phyloP scores from a whole-genome alignment of 345 rosid species.

The Heritiera fomes region DNA sequence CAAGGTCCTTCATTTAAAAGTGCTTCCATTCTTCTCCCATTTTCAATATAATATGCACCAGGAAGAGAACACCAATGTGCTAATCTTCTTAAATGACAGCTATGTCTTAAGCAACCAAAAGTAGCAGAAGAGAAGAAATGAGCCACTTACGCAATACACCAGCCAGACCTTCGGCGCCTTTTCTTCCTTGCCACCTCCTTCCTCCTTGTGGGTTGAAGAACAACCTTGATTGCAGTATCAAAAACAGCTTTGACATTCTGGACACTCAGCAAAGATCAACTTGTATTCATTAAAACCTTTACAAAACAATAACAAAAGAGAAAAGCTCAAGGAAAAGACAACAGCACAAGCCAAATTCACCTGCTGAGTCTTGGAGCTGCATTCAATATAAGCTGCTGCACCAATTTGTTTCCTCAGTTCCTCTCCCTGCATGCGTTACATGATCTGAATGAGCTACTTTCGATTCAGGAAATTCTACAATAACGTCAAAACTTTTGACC shows the following conservation, averaged over 20 bases:
- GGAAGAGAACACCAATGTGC: too few relatives aligned
- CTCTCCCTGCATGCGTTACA: conserved; percentile 60
- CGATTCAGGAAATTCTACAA: not conserved
- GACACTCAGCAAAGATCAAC: conserved; percentile 8
- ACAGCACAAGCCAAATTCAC: conserved; percentile 30
- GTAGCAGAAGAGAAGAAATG: not conserved
- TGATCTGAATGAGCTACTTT: conserved; percentile 4
- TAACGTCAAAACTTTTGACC: too few relatives aligned
- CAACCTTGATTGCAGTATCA: conserved; percentile 92
- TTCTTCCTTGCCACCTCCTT: conserved; percentile 67
- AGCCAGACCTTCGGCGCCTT: conserved; percentile 65
- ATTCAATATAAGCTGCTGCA: conserved; percentile 93
- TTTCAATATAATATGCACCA: not conserved
- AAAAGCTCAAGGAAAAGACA: too few relatives aligned
- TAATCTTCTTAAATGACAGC: not conserved
- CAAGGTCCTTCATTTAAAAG: too few relatives aligned
- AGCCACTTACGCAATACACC: conserved; percentile 71
- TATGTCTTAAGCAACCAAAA: not conserved
- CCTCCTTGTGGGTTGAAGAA: conserved; percentile 95
- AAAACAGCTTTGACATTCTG: conserved; percentile 96
- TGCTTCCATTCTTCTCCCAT: too few relatives aligned
- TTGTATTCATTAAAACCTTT: not conserved
- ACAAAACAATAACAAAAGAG: not conserved
- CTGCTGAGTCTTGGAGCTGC: conserved; percentile 99
- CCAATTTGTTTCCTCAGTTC: conserved; percentile 93